A percentile compares a stretch with the other conserved stretches of the same genome.
Conservation (phyloP, 2,329 filamentous ascomycete genomes). For the Apiospora pterosperma region DNA sequence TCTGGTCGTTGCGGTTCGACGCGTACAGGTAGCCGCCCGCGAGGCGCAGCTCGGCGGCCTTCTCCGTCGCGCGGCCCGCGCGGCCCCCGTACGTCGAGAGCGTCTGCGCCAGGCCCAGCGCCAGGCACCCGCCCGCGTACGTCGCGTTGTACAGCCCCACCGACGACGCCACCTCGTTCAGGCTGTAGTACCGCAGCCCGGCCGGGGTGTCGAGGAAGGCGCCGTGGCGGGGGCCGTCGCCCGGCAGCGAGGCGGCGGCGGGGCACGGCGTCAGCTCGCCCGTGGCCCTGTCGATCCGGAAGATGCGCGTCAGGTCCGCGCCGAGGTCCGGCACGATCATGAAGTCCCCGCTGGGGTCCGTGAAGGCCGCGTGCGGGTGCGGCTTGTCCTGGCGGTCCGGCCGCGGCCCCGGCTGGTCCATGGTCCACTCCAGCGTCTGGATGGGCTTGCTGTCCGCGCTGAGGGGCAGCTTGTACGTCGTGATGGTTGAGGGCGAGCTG, state of each 20-base stretch:
- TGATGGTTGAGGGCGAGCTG: constrained; percentile 39
- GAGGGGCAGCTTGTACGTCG: constrained; percentile 40
- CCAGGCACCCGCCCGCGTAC: constrained; percentile 42
- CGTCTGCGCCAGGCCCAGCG: constrained; percentile 41
- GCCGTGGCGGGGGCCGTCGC: constrained; percentile 51
- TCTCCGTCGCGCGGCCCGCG: constrained; percentile 40
- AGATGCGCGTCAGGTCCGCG: constrained; percentile 51
- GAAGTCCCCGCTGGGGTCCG: constrained; percentile 46
- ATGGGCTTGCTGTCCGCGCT: constrained; percentile 22
- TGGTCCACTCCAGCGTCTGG: constrained; percentile 38
- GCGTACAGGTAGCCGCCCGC: constrained; percentile 30
- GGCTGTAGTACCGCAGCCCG: constrained; percentile 32
- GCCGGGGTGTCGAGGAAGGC: constrained; percentile 41
- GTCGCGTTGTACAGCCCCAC: constrained; percentile 46
- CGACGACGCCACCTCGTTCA: constrained; percentile 48
- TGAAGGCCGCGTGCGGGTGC: constrained; percentile 51
- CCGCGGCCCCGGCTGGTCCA: constrained; percentile 38
- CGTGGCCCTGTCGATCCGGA: constrained; percentile 41
- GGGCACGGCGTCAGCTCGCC: constrained; percentile 44
- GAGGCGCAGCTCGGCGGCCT: constrained; percentile 53
- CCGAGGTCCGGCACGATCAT: constrained; percentile 51
- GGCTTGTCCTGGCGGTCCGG: constrained; percentile 49
- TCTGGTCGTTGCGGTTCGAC: constrained; percentile 9
- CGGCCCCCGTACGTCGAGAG: constrained; percentile 41
- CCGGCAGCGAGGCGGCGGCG: constrained; percentile 36